A percentile compares a stretch with the other conserved stretches of the same genome.
Evolutionary conservation across 495 filamentous ascomycete genomes (phyloP).

Genomic region (Penicillium waksmanii): DNA sequence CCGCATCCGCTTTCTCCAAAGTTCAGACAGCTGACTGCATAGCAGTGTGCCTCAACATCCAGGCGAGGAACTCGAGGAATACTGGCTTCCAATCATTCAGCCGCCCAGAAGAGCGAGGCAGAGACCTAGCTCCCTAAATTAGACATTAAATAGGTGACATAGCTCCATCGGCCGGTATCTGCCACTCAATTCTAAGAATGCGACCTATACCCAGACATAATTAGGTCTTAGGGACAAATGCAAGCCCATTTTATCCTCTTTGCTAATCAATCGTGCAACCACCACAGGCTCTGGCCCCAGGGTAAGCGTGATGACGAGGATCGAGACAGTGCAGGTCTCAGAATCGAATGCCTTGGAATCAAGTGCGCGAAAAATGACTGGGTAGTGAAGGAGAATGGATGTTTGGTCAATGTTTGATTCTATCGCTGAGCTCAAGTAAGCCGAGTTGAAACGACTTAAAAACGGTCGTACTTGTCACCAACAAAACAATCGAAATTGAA

Average conservation of each 20-base stretch:
- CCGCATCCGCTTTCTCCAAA: no score
- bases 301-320: background rate
- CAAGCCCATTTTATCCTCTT: background rate
- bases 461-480: background rate
- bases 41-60: background rate
- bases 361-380: background rate
- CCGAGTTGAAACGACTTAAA: background rate
- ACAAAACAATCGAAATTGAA: background rate
- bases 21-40: background rate
- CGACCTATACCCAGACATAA: background rate
- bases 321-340: background rate
- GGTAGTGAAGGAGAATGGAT: background rate
- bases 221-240: background rate
- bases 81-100: slow-evolving; percentile 1
- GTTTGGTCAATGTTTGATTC: background rate
- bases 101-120: background rate
- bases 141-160: background rate
- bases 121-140: background rate
- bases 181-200: background rate
- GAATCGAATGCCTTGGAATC: background rate
- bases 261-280: background rate
- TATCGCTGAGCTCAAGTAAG: background rate
- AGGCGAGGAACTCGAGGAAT: background rate
- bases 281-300: background rate
- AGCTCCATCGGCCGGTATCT: background rate